phyloP scores from a whole-genome alignment of 75 land plant genomes.

The Cryptomeria japonica region DNA sequence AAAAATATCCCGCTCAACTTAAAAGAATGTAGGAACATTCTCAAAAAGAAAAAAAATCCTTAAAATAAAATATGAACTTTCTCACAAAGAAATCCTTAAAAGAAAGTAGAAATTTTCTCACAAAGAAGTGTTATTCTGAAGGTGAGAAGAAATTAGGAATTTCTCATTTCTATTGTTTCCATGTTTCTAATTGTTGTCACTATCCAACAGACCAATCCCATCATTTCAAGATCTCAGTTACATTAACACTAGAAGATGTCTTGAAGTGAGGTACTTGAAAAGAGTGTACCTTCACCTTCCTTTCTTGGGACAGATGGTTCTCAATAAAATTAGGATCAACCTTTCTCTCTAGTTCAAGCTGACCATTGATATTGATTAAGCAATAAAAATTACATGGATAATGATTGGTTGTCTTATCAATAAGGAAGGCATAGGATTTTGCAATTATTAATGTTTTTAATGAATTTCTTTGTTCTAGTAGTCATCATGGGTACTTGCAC shows the following conservation, averaged over 20 bases:
- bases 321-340: conserved; percentile 45
- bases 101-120: too few species aligned
- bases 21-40: too few species aligned
- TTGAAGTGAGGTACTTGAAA: conserved; percentile 84
- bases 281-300: conserved; percentile 42
- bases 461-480: conserved; percentile 37
- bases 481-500: conserved; percentile 59
- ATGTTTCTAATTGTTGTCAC: too few species aligned
- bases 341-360: conserved; percentile 43
- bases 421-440: conserved; percentile 56
- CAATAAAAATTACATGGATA: conserved; percentile 83
- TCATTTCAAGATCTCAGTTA: conserved; percentile 45
- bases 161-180: too few species aligned
- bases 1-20: too few species aligned
- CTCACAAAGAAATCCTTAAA: too few species aligned
- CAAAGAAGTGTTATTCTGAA: too few species aligned
- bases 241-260: conserved; percentile 66
- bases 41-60: too few species aligned
- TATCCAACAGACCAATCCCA: conserved; percentile 71
- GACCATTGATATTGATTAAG: conserved; percentile 68
- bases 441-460: conserved; percentile 24
- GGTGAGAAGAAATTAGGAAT: too few species aligned
- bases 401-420: conserved; percentile 52
- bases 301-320: conserved; percentile 28
- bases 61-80: too few species aligned